phyloP scores from a whole-genome alignment of 164 flowering plant species.

The Aristolochia fimbriata region DNA sequence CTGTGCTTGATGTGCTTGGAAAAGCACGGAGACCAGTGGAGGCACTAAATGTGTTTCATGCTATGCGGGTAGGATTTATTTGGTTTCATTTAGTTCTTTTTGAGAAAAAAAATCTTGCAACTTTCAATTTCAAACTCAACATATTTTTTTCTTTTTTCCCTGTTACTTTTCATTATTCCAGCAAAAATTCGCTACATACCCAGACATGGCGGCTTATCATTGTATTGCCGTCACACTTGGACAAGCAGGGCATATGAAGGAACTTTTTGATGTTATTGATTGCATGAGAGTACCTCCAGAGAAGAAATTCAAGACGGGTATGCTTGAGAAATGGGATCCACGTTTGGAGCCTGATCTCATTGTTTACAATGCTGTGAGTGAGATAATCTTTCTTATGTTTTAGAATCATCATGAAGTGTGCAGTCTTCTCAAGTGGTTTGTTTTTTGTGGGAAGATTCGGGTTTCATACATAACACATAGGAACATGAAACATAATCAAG shows the following conservation, averaged over 20 bases:
- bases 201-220: conserved; percentile 82
- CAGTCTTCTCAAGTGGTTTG: background rate
- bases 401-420: background rate
- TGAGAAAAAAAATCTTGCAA: background rate
- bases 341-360: conserved; percentile 75
- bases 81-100: background rate
- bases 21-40: conserved; percentile 86
- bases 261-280: conserved; percentile 92
- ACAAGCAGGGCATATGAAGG: conserved; percentile 87
- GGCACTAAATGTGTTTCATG: conserved; percentile 66
- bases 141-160: background rate
- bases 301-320: conserved; percentile 44
- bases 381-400: background rate
- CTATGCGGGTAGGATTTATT: conserved; percentile 56
- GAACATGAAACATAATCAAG: too few relatives aligned
- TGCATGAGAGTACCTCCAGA: conserved; percentile 70
- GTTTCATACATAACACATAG: too few relatives aligned
- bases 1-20: conserved; percentile 80
- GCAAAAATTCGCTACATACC: conserved; percentile 69
- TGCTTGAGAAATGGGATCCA: conserved; percentile 69
- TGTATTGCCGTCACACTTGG: conserved; percentile 90
- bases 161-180: conserved; percentile 17
- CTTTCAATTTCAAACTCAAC: background rate
- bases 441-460: background rate
- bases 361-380: conserved; percentile 83